phyloP scores from a whole-genome alignment of 768 basidiomycete genomes.

The Rhodotorula kratochvilovae region DNA sequence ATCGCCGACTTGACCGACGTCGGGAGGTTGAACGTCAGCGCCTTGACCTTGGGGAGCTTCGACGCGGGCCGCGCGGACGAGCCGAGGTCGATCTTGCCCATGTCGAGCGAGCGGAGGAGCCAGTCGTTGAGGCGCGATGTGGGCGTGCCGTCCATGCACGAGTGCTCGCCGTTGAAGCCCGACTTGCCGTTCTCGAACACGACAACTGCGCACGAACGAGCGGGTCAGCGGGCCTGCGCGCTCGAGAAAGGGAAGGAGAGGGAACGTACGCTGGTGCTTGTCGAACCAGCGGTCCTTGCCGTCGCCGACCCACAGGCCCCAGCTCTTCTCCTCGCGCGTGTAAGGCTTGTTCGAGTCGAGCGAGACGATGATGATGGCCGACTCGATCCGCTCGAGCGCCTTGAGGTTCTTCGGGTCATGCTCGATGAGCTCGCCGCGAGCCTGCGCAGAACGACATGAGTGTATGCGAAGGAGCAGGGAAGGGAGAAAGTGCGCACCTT shows the following conservation, averaged over 20 bases:
- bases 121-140: slow-evolving; percentile 95
- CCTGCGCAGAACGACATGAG: background rate
- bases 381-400: slow-evolving; percentile 70
- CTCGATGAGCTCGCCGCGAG: slow-evolving; percentile 28
- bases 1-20: slow-evolving; percentile 56
- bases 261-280: slow-evolving; percentile 84
- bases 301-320: slow-evolving; percentile 81
- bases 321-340: slow-evolving; percentile 73
- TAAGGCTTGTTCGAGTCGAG: slow-evolving; percentile 78
- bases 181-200: slow-evolving; percentile 93
- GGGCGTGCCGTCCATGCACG: slow-evolving; percentile 70
- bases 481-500: slow-evolving; percentile 48
- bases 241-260: background rate
- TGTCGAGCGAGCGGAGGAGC: slow-evolving; percentile 67
- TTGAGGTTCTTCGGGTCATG: slow-evolving; percentile 43
- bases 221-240: background rate
- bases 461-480: no score
- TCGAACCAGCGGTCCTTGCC: slow-evolving; percentile 91
- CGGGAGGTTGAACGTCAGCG: slow-evolving; percentile 65
- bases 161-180: slow-evolving; percentile 65
- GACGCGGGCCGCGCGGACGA: slow-evolving; percentile 44
- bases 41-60: slow-evolving; percentile 43
- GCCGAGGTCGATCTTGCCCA: slow-evolving; percentile 71
- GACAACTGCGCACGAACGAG: slow-evolving; percentile 58
- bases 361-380: slow-evolving; percentile 78